These are phyloP conservation scores for Solanum phureja DNA, from an alignment of 257 asterid species.

Conservation along the genomic window DNA sequence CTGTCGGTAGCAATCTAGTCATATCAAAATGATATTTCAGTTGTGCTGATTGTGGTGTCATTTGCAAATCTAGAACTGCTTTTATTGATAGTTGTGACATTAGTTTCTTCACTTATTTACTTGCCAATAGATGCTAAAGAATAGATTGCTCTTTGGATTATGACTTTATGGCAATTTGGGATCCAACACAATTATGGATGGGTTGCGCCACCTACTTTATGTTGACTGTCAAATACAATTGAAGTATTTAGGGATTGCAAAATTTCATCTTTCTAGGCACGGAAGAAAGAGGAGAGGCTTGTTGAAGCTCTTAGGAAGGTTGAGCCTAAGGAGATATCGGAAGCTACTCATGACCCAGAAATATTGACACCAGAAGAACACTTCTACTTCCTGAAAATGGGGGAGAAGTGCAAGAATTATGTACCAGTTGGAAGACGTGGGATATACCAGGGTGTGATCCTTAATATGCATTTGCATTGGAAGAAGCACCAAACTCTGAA, in stretches of 20 bases:
- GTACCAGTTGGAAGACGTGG: conserved; percentile 98
- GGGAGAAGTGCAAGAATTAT: conserved; percentile 84
- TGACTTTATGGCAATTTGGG: neutral
- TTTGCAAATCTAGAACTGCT: neutral
- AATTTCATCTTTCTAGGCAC: conserved; percentile 45
- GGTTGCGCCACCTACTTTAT: neutral
- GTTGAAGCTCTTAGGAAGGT: conserved; percentile 63
- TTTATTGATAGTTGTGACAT: neutral
- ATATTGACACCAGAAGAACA: conserved; percentile 97
- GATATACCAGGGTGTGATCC: conserved; percentile 84
- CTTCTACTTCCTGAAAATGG: conserved; percentile 92
- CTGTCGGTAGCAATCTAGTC: too few relatives aligned
- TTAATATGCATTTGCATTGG: conserved; percentile 99
- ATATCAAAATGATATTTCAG: too few relatives aligned
- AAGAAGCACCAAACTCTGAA: conserved; percentile 91
- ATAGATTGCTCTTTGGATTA: neutral
- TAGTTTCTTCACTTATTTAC: neutral
- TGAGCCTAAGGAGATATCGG: conserved; percentile 80
- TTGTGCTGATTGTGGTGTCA: neutral
- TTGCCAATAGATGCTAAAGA: neutral
- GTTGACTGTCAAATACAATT: neutral
- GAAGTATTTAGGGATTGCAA: neutral
- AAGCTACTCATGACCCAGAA: conserved; percentile 88
- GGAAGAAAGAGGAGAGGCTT: conserved; percentile 66
- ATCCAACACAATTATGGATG: neutral